Percentiles rank a stretch among this genome's conserved stretches.
These are phyloP conservation scores for Boletus vinaceobasis DNA, from an alignment of 768 basidiomycete genomes.

Conservation along the genomic window DNA sequence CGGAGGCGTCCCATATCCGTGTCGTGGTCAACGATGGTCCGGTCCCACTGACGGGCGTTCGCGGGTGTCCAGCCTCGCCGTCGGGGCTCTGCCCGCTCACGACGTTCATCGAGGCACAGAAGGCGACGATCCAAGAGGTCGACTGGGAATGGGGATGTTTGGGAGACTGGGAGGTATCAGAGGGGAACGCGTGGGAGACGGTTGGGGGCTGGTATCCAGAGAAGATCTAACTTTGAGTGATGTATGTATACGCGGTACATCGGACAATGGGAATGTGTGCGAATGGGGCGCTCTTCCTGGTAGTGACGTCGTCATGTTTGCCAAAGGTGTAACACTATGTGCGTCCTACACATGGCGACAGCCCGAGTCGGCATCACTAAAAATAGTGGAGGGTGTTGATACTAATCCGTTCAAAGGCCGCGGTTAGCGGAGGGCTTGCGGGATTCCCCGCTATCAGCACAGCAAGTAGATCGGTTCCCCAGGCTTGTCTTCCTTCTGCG, in stretches of 20 bases:
- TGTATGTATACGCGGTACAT: neutral
- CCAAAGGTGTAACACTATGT: no score
- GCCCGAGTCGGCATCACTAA: no score
- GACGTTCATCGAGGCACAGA: slow-evolving; percentile 67
- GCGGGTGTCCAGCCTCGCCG: slow-evolving; percentile 60
- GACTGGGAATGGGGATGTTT: slow-evolving; percentile 77
- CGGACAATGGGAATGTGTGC: no score
- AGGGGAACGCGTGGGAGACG: slow-evolving; percentile 68
- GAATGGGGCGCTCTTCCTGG: no score
- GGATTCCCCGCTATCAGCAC: no score
- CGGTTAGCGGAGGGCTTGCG: no score
- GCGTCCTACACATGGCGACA: no score
- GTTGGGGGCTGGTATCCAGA: slow-evolving; percentile 25
- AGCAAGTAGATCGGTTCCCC: no score
- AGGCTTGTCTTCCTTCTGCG: no score
- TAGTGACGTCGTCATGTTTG: no score
- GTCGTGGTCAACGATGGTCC: slow-evolving; percentile 88
- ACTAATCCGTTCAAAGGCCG: no score
- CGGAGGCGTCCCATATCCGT: slow-evolving; percentile 57
- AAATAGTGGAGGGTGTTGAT: no score
- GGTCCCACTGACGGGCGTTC: slow-evolving; percentile 72
- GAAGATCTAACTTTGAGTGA: neutral
- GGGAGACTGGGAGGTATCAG: slow-evolving; percentile 71
- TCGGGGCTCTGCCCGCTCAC: slow-evolving; percentile 72
- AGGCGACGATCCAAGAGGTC: slow-evolving; percentile 57